Conservation (phyloP, 768 basidiomycete species). For the Termitomyces sp. region DNA sequence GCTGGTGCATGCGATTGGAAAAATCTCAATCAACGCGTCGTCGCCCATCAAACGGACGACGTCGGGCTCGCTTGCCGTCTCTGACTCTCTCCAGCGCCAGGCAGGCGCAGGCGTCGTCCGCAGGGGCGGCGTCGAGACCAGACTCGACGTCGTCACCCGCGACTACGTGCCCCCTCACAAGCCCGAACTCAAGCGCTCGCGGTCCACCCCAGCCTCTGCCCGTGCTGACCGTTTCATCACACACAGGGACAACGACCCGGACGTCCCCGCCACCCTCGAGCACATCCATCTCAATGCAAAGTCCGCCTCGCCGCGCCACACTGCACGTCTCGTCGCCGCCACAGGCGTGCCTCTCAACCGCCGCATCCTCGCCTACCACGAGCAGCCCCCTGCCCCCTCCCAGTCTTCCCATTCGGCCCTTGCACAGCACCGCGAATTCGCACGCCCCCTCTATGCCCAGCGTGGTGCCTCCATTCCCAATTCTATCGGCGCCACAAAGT, state of each 20-base stretch:
- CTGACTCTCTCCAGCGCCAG: constrained; percentile 54
- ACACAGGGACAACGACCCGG: constrained; percentile 41
- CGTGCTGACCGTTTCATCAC: constrained; percentile 72
- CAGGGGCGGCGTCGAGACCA: constrained; percentile 72
- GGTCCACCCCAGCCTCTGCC: constrained; percentile 64
- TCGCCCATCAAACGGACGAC: constrained; percentile 65
- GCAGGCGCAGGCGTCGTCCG: constrained; percentile 65
- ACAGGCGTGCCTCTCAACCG: constrained; percentile 73
- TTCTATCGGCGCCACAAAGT: constrained; percentile 61
- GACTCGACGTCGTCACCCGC: constrained; percentile 69
- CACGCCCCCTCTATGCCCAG: constrained; percentile 65
- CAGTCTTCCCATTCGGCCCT: constrained; percentile 70
- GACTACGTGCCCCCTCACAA: constrained; percentile 71
- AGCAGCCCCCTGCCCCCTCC: constrained; percentile 70
- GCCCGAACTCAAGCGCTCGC: constrained; percentile 63
- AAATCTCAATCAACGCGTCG: constrained; percentile 48
- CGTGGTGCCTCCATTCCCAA: constrained; percentile 58
- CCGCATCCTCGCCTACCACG: constrained; percentile 85
- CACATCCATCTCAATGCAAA: constrained; percentile 54
- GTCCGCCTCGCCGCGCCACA: constrained; percentile 67
- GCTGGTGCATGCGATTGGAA: constrained; percentile 33
- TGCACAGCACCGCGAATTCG: constrained; percentile 72
- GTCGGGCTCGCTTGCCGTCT: constrained; percentile 38
- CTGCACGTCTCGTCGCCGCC: constrained; percentile 70
- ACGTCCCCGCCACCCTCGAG: constrained; percentile 62